Percentiles rank a stretch among this genome's conserved stretches.
phyloP scores from a whole-genome alignment of 805 yeast genomes.

The Tetrapisispora pingtungensis region DNA sequence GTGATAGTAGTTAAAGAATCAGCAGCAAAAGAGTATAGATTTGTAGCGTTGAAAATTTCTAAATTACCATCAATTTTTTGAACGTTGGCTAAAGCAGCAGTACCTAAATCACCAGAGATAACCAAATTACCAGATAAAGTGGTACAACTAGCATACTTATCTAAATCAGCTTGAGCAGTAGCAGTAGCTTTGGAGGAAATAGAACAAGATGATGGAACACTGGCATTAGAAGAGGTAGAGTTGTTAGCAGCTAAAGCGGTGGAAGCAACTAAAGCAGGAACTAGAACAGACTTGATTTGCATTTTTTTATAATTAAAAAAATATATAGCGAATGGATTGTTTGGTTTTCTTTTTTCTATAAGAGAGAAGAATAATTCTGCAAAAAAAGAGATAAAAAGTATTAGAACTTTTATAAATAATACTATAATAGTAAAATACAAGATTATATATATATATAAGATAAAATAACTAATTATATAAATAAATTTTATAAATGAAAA shows the following conservation, averaged over 20 bases:
- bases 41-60: constrained; percentile 52
- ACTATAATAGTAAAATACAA: too few species aligned
- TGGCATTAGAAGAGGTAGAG: constrained; percentile 18
- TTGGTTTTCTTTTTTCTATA: not conserved
- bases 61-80: constrained; percentile 71
- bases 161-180: constrained; percentile 71
- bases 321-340: not conserved
- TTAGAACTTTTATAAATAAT: too few species aligned
- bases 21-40: constrained; percentile 59
- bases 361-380: not conserved
- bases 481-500: too few species aligned
- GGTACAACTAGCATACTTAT: constrained; percentile 58
- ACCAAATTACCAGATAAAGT: constrained; percentile 72
- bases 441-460: not conserved
- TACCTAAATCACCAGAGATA: constrained; percentile 54
- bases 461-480: too few species aligned
- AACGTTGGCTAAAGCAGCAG: constrained; percentile 65
- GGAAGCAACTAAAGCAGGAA: constrained; percentile 41
- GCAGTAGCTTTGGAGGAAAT: constrained; percentile 56
- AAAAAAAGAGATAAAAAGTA: not conserved
- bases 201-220: constrained; percentile 55
- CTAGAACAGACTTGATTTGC: constrained; percentile 47
- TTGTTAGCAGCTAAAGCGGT: constrained; percentile 31
- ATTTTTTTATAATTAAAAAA: constrained; percentile 22
- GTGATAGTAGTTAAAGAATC: constrained; percentile 67